phyloP scores from a whole-genome alignment of 176 grass and related monocot genomes.

The Paspalum vaginatum region DNA sequence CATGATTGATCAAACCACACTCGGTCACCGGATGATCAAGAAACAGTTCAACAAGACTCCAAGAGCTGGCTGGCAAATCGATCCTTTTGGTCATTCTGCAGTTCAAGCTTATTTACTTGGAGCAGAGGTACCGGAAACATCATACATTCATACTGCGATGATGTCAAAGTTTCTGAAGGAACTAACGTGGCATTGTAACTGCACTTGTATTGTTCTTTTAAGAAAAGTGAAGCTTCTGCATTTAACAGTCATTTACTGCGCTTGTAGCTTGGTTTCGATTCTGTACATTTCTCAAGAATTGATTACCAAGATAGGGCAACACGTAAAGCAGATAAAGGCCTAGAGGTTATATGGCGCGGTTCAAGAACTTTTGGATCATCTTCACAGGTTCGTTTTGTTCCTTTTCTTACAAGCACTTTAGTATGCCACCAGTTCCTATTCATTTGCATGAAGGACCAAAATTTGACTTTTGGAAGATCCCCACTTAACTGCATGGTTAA shows the following conservation, averaged over 20 bases:
- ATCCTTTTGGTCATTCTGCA: slow-evolving; percentile 93
- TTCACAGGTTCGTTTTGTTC: slow-evolving; percentile 69
- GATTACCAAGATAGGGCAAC: slow-evolving; percentile 91
- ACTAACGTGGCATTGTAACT: neutral
- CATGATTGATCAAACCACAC: slow-evolving; percentile 98
- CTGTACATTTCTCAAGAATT: slow-evolving; percentile 91
- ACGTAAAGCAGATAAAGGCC: slow-evolving; percentile 70
- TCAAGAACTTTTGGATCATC: slow-evolving; percentile 86
- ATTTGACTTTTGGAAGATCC: no score
- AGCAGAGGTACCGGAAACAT: slow-evolving; percentile 88
- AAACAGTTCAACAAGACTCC: slow-evolving; percentile 81
- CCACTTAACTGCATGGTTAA: slow-evolving; percentile 24
- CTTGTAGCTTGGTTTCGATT: slow-evolving; percentile 87
- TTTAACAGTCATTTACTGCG: slow-evolving; percentile 29
- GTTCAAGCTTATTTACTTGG: slow-evolving; percentile 92
- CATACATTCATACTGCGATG: no score
- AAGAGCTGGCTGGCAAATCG: slow-evolving; percentile 93
- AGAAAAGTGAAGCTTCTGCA: neutral
- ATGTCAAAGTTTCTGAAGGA: neutral
- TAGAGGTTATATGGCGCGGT: slow-evolving; percentile 91
- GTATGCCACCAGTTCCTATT: neutral
- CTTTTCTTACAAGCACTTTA: no score
- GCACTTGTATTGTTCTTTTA: neutral
- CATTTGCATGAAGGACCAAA: slow-evolving; percentile 2
- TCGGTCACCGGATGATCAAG: slow-evolving; percentile 83